Base-by-base conservation (phyloP, 2,329 filamentous ascomycete species). In the Diaporthe caulivora region DNA sequence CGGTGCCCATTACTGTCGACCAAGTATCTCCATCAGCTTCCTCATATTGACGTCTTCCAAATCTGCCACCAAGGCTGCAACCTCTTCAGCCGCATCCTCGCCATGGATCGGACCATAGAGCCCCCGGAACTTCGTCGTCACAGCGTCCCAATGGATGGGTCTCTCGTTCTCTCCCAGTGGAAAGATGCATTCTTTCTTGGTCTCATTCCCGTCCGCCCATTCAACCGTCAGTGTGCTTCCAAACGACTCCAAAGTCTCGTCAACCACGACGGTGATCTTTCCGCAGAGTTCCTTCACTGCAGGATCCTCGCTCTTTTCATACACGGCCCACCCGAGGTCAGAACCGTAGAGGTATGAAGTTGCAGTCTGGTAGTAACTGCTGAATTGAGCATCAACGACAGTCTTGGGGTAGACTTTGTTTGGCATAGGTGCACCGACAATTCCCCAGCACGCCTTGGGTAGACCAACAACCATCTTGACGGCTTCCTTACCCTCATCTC, bases 331-430 rank as follows among this genome's bases (percentile, higher is more conserved):
- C 3, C 77, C 79, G 18, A 77, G 72, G 13, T 76, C 77, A 55
- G 72, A 69, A 1, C 79, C 78, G 37, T 76, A 75, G 7, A 80
- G 65, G 76, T 76, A 81, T 15, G 78, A 75, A 21, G 78, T 72
- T 13, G 79, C 79, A n/a, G 79, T 74, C 65, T 80, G 77, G 55
- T 78, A 80, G 54, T 80, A 78, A 70, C 78, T 79, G 72, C 78
- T 79, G 73, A 80, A 80, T 58, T 80, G 79, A 17, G 75, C 79
- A 54, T 80, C 79, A 29, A 80, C 79, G 17, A 78, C 62, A 37
- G 76, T 80, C 72, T 76, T 75, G 1, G 79, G 78, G 17, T 78
- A 77, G 4, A 76, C 49, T 62, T 76, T 79, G 55, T 80, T 80
- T 11, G 77, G 72, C 6, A 75, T 73, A 1, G 74, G 74, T 3